These are phyloP conservation scores for Pichia thaimueangensis DNA, from an alignment of 805 yeast species.

Conservation along the genomic window DNA sequence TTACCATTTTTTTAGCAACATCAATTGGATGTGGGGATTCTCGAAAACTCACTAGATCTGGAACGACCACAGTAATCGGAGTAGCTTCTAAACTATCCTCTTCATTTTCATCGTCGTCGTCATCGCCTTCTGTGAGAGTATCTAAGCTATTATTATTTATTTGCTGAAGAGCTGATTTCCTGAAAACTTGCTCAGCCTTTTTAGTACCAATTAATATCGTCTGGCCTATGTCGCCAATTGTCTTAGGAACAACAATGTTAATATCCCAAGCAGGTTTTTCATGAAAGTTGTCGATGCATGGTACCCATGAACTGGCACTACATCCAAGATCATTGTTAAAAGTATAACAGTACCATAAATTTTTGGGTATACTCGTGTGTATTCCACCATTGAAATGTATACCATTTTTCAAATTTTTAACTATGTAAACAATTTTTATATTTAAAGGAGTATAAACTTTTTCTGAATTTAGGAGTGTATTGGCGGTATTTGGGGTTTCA, in stretches of 20 bases:
- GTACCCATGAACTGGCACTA: conserved; percentile 95
- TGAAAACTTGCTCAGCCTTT: conserved; percentile 28
- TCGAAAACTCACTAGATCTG: conserved; percentile 58
- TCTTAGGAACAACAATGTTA: conserved; percentile 77
- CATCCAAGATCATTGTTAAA: conserved; percentile 69
- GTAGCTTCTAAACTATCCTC: conserved; percentile 37
- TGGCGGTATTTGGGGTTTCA: conserved; percentile 32
- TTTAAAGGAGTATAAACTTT: conserved; percentile 66
- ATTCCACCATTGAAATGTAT: conserved; percentile 64
- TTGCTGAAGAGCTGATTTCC: conserved; percentile 23
- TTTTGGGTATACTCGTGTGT: conserved; percentile 37
- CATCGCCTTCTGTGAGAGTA: conserved; percentile 15
- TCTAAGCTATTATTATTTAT: conserved; percentile 31
- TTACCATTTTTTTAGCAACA: conserved; percentile 63
- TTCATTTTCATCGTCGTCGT: conserved; percentile 33
- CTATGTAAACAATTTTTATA: conserved; percentile 58
- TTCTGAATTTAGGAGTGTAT: conserved; percentile 31
- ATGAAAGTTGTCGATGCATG: conserved; percentile 85
- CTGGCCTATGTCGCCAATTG: conserved; percentile 62
- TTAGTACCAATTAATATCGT: conserved; percentile 37
- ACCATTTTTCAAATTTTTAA: conserved; percentile 66
- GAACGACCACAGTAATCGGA: conserved; percentile 62
- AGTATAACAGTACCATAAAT: conserved; percentile 81
- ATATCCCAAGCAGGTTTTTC: conserved; percentile 90
- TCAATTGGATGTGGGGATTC: conserved; percentile 75